Conservation (phyloP, 2,329 filamentous ascomycete species). For the Ceratocystis cacaofunesta region DNA sequence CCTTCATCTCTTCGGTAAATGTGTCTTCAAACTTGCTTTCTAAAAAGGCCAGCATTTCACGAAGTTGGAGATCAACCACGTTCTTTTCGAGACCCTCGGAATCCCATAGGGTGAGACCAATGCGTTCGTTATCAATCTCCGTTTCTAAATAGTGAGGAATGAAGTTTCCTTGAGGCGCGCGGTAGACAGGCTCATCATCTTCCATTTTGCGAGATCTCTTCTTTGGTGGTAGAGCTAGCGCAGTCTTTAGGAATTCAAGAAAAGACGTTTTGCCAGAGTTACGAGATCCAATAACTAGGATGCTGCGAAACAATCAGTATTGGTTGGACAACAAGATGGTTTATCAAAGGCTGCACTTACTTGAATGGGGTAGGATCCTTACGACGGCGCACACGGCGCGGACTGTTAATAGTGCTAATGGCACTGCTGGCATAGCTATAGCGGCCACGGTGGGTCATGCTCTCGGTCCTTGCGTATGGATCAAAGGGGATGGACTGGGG, state of each 20-base stretch:
- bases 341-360: slow-evolving; percentile 42
- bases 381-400: slow-evolving; percentile 76
- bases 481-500: slow-evolving; percentile 43
- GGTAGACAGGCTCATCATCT: slow-evolving; percentile 43
- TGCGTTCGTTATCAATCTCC: slow-evolving; percentile 79
- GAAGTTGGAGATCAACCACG: slow-evolving; percentile 82
- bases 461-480: slow-evolving; percentile 71
- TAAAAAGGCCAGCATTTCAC: slow-evolving; percentile 80
- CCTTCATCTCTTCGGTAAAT: slow-evolving; percentile 94
- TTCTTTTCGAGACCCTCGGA: slow-evolving; percentile 91
- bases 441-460: slow-evolving; percentile 90
- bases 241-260: slow-evolving; percentile 82
- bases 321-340: neutral
- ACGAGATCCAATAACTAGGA: slow-evolving; percentile 77
- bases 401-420: slow-evolving; percentile 82
- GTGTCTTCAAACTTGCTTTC: slow-evolving; percentile 99
- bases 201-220: slow-evolving; percentile 48
- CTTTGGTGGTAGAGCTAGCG: slow-evolving; percentile 66
- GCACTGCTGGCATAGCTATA: slow-evolving; percentile 94
- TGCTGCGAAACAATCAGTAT: slow-evolving; percentile 34
- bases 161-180: slow-evolving; percentile 51
- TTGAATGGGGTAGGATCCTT: slow-evolving; percentile 98
- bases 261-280: slow-evolving; percentile 92
- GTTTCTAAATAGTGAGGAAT: slow-evolving; percentile 84
- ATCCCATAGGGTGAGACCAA: slow-evolving; percentile 92